phyloP scores from a whole-genome alignment of 306 rosid species.

The Cucumis melo region DNA sequence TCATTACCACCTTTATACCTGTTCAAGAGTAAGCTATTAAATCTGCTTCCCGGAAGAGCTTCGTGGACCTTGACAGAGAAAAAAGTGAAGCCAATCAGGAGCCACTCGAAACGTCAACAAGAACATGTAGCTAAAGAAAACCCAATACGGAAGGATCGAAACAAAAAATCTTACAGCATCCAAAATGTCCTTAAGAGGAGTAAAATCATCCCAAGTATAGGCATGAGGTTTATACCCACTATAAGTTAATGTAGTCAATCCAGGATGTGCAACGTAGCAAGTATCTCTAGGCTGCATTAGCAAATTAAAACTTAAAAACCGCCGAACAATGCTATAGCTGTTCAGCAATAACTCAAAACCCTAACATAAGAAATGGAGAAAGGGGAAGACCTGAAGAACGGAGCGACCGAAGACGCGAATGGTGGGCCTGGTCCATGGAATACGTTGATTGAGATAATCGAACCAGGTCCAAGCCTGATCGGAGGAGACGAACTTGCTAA shows the following conservation, averaged over 20 bases:
- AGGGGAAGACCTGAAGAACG: slow-evolving; percentile 48
- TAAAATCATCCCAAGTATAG: slow-evolving; percentile 78
- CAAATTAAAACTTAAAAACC: not conserved
- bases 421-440: slow-evolving; percentile 87
- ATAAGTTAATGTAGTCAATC: slow-evolving; percentile 55
- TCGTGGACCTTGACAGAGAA: slow-evolving; percentile 51
- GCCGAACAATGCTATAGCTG: not conserved
- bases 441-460: slow-evolving; percentile 42
- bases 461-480: slow-evolving; percentile 69
- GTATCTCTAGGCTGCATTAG: slow-evolving; percentile 75
- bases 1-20: slow-evolving; percentile 82
- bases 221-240: slow-evolving; percentile 79
- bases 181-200: slow-evolving; percentile 57
- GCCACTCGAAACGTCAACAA: not conserved
- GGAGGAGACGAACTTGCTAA: slow-evolving; percentile 34
- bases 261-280: slow-evolving; percentile 80
- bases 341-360: not conserved
- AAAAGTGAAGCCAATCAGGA: not conserved
- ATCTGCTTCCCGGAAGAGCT: slow-evolving; percentile 81
- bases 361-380: not conserved
- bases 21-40: slow-evolving; percentile 79
- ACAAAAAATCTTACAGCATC: slow-evolving; percentile 41
- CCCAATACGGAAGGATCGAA: not conserved
- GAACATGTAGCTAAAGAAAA: not conserved
- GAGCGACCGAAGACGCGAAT: slow-evolving; percentile 65